Base-by-base conservation (phyloP, 441 rosid species). In the Dalechampia spathulata region DNA sequence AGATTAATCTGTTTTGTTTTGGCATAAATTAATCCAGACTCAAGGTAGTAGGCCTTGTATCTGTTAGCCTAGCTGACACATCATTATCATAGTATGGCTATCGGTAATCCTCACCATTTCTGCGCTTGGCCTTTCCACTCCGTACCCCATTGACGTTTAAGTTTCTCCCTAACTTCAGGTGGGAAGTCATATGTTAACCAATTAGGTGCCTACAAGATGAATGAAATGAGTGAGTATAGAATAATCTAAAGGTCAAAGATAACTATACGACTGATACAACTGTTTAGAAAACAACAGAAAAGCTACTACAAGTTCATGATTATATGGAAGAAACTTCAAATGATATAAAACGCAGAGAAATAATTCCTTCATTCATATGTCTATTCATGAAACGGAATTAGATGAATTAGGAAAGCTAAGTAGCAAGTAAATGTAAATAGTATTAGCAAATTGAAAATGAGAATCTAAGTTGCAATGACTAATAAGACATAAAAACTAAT, bases 121-220 rank as follows among this genome's bases (percentile, higher is more conserved):
- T 92, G 96, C 8, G 96, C 94, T 75, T 92, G 96, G 41, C 98
- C 98, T 69, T 86, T 86, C 95, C 93, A 92, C 63, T 89, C 89
- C 11, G 88, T 67, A 52, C 94, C 96, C 96, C 96, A 88, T 46
- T 71, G 80, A 42, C 48, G 70, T 66, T 77, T 83, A 36, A 92
- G 86, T 47, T 82, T 86, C 72, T 81, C 90, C 58, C 98, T 73
- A 17, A 78, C 93, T 27, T 81, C 72, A 17, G 91, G 84, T 16
- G 98, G 96, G 76, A 89, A 89, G 73, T 92, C 92, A 50, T 89
- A 92, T 0, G 96, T 69, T 61, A 89, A 53, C 97, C 98, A 92
- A 66, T 75, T 62, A 61, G 97, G 94, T 44, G 68, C 79, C 97
- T 89, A 74, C 53, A 69, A 2, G 28, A 44, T 22, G 17, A 44